Evolutionary conservation across 371 early-diverging fungal genomes (phyloP).

Genomic region (Mucor sp.): DNA sequence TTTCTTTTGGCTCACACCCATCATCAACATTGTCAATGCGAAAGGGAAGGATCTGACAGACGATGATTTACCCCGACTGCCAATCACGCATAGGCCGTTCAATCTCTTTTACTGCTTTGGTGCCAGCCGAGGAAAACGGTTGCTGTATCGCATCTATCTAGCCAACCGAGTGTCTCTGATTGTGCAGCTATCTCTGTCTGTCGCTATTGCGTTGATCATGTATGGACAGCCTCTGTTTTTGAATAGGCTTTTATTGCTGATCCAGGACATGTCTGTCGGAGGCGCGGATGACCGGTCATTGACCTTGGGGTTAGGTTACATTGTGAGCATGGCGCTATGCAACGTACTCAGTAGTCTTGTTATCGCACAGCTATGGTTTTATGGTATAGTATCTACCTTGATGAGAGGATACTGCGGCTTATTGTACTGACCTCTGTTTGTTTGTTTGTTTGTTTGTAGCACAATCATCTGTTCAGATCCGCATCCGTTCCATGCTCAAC

Average conservation of each 20-base stretch:
- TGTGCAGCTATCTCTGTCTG: conserved; percentile 23
- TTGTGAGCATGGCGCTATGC: conserved; percentile 36
- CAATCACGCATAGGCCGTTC: conserved; percentile 27
- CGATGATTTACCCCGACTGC: conserved; percentile 35
- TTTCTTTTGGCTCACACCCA: conserved; percentile 29
- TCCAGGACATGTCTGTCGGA: conserved; percentile 26
- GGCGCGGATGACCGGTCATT: conserved; percentile 12
- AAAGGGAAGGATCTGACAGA: conserved; percentile 23
- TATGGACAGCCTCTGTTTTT: conserved; percentile 41
- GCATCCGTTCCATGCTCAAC: conserved; percentile 50
- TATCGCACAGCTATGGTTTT: conserved; percentile 51
- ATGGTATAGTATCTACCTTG: conserved; percentile 26
- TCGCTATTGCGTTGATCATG: conserved; percentile 27
- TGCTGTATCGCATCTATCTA: conserved; percentile 25
- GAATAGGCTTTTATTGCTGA: conserved; percentile 32
- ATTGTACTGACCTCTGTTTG: not conserved
- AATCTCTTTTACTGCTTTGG: conserved; percentile 34
- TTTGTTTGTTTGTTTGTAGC: conserved; percentile 12
- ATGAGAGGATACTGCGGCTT: not conserved
- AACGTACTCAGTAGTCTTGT: conserved; percentile 33
- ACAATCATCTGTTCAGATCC: conserved; percentile 41
- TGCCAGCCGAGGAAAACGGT: conserved; percentile 10
- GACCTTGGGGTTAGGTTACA: conserved; percentile 41
- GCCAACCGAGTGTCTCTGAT: conserved; percentile 28
- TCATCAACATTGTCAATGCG: conserved; percentile 27